These are phyloP conservation scores for Alternaria infectoria DNA, from an alignment of 2,329 filamentous ascomycete genomes.

Conservation along the genomic window DNA sequence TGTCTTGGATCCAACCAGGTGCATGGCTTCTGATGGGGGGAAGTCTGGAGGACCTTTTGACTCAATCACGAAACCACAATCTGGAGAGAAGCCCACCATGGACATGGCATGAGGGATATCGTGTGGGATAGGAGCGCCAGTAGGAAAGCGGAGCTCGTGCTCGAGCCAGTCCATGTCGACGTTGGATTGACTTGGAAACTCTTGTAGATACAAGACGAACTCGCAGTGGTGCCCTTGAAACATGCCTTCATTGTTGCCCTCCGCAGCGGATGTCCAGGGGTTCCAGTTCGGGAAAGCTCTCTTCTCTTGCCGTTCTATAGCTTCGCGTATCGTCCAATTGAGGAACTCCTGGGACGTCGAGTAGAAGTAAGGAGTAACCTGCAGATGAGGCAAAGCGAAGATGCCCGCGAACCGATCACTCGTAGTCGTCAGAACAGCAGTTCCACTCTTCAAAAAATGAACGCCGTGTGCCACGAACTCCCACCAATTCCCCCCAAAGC, in stretches of 20 bases:
- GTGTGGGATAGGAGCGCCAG: slow-evolving; percentile 60
- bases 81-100: slow-evolving; percentile 67
- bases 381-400: slow-evolving; percentile 84
- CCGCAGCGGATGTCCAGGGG: slow-evolving; percentile 77
- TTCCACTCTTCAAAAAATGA: slow-evolving; percentile 83
- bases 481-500: slow-evolving; percentile 72
- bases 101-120: slow-evolving; percentile 64
- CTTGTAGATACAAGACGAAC: slow-evolving; percentile 83
- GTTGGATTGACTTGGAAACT: slow-evolving; percentile 47
- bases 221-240: slow-evolving; percentile 83
- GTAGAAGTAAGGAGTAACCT: slow-evolving; percentile 64
- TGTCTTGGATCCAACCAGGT: slow-evolving; percentile 63
- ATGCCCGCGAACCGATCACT: slow-evolving; percentile 89
- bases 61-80: slow-evolving; percentile 70
- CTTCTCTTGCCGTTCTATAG: slow-evolving; percentile 69
- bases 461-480: slow-evolving; percentile 82
- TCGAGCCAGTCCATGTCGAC: slow-evolving; percentile 60
- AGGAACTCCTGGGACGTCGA: slow-evolving; percentile 62
- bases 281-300: slow-evolving; percentile 62
- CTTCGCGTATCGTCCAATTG: slow-evolving; percentile 72
- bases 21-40: slow-evolving; percentile 57
- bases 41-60: slow-evolving; percentile 65
- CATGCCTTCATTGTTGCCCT: slow-evolving; percentile 62
- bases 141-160: slow-evolving; percentile 64
- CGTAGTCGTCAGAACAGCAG: slow-evolving; percentile 82